Conservation (phyloP, 768 basidiomycete species). For the Phaffia tasmanica region DNA sequence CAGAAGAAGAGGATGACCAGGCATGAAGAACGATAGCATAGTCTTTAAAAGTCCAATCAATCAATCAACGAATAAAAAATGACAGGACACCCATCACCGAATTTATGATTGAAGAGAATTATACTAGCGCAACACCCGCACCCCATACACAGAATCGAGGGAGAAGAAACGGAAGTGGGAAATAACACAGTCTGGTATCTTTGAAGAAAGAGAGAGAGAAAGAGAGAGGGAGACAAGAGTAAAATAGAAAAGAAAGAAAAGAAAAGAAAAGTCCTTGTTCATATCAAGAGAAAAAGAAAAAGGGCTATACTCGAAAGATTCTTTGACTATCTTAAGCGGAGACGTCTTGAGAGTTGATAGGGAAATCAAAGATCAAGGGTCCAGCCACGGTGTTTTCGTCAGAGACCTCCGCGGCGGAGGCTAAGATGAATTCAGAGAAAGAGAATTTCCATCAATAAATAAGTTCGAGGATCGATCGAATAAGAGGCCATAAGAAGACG, state of each 20-base stretch:
- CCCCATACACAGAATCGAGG: too few relatives aligned
- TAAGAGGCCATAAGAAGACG: too few relatives aligned
- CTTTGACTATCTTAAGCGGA: too few relatives aligned
- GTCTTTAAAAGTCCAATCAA: background rate
- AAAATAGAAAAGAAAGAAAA: background rate
- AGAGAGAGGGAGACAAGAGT: background rate
- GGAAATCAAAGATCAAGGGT: conserved; percentile 41
- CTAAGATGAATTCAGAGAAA: too few relatives aligned
- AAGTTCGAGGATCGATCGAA: conserved; percentile 23
- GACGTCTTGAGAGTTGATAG: too few relatives aligned
- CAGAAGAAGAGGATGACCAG: background rate
- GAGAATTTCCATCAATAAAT: too few relatives aligned
- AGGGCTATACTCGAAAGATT: too few relatives aligned
- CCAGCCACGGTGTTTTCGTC: conserved; percentile 51
- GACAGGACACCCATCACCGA: too few relatives aligned
- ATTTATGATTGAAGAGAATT: background rate
- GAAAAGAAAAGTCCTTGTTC: too few relatives aligned
- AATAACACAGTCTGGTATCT: background rate
- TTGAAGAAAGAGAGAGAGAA: background rate
- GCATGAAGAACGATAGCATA: conserved; percentile 10
- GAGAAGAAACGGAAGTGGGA: background rate
- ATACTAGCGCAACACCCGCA: conserved; percentile 2
- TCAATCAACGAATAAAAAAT: too few relatives aligned
- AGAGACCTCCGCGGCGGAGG: conserved; percentile 35
- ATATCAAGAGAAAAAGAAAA: too few relatives aligned